Evolutionary conservation across 1,139 yeast species (phyloP).

Genomic region (Saccharomycopsis hybrid): DNA sequence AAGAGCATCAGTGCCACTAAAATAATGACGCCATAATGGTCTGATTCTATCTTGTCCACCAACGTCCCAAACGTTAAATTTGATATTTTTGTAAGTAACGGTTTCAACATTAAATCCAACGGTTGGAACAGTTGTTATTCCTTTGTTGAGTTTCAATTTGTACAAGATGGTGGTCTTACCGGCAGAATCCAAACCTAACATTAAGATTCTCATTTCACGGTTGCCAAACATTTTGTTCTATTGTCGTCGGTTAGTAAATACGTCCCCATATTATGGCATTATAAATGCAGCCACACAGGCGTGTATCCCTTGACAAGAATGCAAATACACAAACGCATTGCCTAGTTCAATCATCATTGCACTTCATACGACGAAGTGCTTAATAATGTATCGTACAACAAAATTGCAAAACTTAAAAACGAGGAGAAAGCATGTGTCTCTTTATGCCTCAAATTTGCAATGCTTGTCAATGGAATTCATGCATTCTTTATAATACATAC

Average conservation of each 20-base stretch:
- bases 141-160: slow-evolving; percentile 24
- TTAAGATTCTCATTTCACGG: slow-evolving; percentile 56
- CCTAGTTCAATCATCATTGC: too few species aligned
- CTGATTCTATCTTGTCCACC: slow-evolving; percentile 92
- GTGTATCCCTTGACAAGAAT: too few species aligned
- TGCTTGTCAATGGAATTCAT: too few species aligned
- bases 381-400: too few species aligned
- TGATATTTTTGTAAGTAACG: slow-evolving; percentile 77
- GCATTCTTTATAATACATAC: slow-evolving; percentile 25
- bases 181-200: slow-evolving; percentile 90
- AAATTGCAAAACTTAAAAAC: too few species aligned
- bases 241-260: neutral
- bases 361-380: too few species aligned
- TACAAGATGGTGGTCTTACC: slow-evolving; percentile 65
- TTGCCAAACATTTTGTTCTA: slow-evolving; percentile 45
- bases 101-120: slow-evolving; percentile 95
- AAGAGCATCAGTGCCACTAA: slow-evolving; percentile 90
- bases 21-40: slow-evolving; percentile 92
- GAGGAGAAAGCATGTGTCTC: too few species aligned
- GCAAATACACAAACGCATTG: too few species aligned
- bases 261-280: too few species aligned
- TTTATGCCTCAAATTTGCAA: too few species aligned
- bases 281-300: too few species aligned
- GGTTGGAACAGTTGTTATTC: slow-evolving; percentile 72
- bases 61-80: slow-evolving; percentile 95